phyloP scores from a whole-genome alignment of 176 grass and related monocot genomes.

The bread wheat (Triticum aestivum) region DNA sequence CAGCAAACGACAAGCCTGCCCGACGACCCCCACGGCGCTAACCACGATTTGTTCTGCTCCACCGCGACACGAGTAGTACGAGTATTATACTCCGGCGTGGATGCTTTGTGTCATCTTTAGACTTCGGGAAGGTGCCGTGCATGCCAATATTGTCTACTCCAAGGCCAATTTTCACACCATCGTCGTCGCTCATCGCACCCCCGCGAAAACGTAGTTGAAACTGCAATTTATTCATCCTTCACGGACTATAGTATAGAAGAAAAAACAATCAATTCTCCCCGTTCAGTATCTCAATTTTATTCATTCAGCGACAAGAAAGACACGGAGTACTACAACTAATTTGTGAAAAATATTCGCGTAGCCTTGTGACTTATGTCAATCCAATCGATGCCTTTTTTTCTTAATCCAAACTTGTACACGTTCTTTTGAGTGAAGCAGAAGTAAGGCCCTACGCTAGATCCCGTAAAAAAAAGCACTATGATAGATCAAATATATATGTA shows the following conservation, averaged over 20 bases:
- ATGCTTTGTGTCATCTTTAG: background rate
- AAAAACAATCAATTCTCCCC: background rate
- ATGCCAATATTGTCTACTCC: background rate
- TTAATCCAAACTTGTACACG: background rate
- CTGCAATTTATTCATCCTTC: background rate
- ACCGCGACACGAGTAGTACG: background rate
- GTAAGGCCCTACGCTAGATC: background rate
- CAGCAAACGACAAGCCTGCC: conserved; percentile 50
- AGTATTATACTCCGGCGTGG: background rate
- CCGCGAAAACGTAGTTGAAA: background rate
- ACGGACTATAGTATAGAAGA: no score
- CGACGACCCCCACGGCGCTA: conserved; percentile 29
- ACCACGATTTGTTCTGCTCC: conserved; percentile 7
- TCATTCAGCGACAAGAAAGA: no score
- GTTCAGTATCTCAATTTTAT: background rate
- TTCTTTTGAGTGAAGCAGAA: conserved; percentile 33
- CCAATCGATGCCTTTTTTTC: background rate
- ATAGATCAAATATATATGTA: background rate
- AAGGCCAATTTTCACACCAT: background rate
- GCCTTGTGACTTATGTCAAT: background rate
- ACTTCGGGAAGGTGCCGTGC: background rate
- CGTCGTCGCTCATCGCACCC: background rate
- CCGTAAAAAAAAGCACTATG: background rate
- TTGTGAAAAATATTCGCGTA: background rate
- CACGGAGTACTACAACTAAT: no score